phyloP scores from a whole-genome alignment of 2,329 filamentous ascomycete genomes.

The Aspergillus sp. region DNA sequence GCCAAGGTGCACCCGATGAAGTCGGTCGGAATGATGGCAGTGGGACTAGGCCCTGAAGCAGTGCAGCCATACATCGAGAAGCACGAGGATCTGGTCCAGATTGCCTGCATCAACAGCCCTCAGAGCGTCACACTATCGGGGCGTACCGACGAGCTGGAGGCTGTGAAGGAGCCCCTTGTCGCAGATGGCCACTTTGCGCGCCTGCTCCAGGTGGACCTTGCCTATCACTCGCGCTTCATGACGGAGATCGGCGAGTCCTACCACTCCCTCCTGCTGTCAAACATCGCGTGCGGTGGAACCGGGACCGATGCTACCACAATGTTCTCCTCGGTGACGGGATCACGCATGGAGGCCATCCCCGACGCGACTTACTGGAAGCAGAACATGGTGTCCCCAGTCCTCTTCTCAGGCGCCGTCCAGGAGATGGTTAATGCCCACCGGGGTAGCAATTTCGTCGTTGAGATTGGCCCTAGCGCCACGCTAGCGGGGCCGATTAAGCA shows the following conservation, averaged over 20 bases:
- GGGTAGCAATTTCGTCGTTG: constrained; percentile 7
- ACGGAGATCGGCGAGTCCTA: constrained; percentile 25
- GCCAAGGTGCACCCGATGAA: constrained; percentile 9
- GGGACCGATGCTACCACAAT: not conserved
- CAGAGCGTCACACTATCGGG: constrained; percentile 42
- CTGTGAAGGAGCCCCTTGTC: constrained; percentile 26
- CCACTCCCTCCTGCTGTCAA: not conserved
- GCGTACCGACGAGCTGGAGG: not conserved
- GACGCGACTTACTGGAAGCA: constrained; percentile 7
- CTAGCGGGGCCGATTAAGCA: constrained; percentile 12
- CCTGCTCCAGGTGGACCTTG: constrained; percentile 25
- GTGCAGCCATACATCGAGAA: constrained; percentile 8
- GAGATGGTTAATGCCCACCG: not conserved
- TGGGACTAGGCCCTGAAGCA: constrained; percentile 18
- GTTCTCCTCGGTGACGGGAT: not conserved
- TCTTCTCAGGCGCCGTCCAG: constrained; percentile 6
- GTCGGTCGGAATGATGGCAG: constrained; percentile 12
- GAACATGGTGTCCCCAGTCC: constrained; percentile 13
- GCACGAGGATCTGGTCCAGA: constrained; percentile 4
- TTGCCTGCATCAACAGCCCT: constrained; percentile 44
- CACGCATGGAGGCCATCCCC: not conserved
- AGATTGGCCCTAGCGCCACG: constrained; percentile 12
- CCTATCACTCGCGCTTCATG: constrained; percentile 34
- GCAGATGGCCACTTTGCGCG: constrained; percentile 26
- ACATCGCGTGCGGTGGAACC: not conserved